These are phyloP conservation scores for Tylopilus intermedius DNA, from an alignment of 768 basidiomycete species.

Conservation along the genomic window DNA sequence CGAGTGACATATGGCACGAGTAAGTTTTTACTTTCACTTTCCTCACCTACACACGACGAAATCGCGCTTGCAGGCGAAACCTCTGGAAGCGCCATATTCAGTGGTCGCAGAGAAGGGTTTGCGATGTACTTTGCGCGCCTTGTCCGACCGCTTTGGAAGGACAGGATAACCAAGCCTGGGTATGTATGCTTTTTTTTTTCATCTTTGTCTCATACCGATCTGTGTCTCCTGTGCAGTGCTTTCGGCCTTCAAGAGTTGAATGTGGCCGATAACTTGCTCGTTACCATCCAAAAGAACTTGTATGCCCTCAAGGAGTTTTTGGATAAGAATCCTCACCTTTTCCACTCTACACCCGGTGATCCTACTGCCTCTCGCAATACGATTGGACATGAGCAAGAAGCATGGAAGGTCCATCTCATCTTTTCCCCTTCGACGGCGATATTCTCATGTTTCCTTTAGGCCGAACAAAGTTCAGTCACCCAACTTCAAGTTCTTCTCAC, in stretches of 20 bases:
- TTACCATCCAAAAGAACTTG: conserved; percentile 76
- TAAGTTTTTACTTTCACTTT: conserved; percentile 28
- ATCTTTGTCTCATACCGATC: background rate
- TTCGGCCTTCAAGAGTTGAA: conserved; percentile 52
- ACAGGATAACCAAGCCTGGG: conserved; percentile 65
- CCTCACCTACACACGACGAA: background rate
- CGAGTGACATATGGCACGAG: conserved; percentile 72
- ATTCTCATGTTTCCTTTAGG: conserved; percentile 39
- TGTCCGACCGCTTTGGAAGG: conserved; percentile 82
- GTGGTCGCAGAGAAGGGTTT: conserved; percentile 84
- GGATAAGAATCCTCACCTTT: conserved; percentile 78
- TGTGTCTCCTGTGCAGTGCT: conserved; percentile 28
- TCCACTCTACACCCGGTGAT: conserved; percentile 77
- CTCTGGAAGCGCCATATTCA: conserved; percentile 73
- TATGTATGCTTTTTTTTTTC: conserved; percentile 28
- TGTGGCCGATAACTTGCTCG: conserved; percentile 56
- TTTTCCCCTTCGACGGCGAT: background rate
- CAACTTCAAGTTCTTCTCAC: conserved; percentile 70
- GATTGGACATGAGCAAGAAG: conserved; percentile 70
- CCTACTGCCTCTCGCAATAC: conserved; percentile 50
- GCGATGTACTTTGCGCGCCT: conserved; percentile 83
- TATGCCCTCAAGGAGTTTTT: conserved; percentile 71
- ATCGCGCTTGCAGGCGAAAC: conserved; percentile 45
- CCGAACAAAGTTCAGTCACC: conserved; percentile 77
- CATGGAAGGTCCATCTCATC: conserved; percentile 64